Evolutionary conservation across 352 stramenopile species (phyloP), one percentile per base, ranked within the genome.

Genomic region (Stephanocyclus meneghinianus): DNA sequence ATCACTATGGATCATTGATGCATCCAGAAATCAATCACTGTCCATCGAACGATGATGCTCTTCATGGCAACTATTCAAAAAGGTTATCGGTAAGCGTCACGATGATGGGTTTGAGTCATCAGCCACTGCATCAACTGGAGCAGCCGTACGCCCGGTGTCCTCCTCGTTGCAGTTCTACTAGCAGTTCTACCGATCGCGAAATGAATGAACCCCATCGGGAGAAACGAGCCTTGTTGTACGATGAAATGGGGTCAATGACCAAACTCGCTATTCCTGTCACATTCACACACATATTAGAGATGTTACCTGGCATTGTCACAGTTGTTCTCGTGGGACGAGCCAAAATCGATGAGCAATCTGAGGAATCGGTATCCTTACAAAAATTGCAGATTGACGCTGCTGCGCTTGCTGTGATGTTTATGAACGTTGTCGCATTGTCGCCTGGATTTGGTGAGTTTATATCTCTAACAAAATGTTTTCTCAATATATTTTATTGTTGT

Each of bases 381-480:
- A 74, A 55, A 56, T 26, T 78, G 11, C 21, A 75, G n/a, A 59
- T 96, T 71, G 93, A 92, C 50, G 93, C 91, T 16, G 85, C 87
- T 30, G 90, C 87, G 21, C 73, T 96, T 42, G 90, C 89, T 37
- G 83, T 91, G 55, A 93, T 95, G 74, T 96, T 95, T 71, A 87
- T 93, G 59, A 95, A 96, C 90, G 68, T 96, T 11, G 70, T 71
- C 10, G 61, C 32, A 32, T n/a, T 65, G 26, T 51, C 57, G 26
- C 32, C 57, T 65, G 57, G 57, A 65, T 65, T 65, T 35, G 57
- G 57, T 50, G 30, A 35, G 57, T 32, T 51, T 26, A 26, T 26
- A 26, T 26, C 21, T 26, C 1, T 1, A 26, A 26, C 21, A 26
- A 26, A 26, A 26, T 26, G 21, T 26, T 53, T 6, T 53, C 3